These are phyloP conservation scores for Populus davidiana DNA, from an alignment of 345 rosid species.

Conservation along the genomic window DNA sequence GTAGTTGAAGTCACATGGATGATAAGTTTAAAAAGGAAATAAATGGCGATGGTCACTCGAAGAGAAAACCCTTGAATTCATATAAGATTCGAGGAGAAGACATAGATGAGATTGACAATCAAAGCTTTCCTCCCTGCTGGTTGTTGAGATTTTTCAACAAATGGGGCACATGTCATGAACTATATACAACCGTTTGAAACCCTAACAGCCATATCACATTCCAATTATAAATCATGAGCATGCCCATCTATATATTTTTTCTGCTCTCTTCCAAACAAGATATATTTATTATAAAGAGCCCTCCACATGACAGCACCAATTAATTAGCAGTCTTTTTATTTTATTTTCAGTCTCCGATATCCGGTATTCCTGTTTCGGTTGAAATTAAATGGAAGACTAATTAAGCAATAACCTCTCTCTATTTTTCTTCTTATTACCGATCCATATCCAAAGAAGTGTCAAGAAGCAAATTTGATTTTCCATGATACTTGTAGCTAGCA, in stretches of 20 bases:
- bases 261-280: too few species aligned
- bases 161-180: conserved; percentile 24
- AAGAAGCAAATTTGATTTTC: too few species aligned
- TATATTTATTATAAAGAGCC: too few species aligned
- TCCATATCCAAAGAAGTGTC: too few species aligned
- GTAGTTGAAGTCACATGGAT: not conserved
- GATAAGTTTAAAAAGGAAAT: not conserved
- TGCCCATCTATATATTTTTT: conserved; percentile 1
- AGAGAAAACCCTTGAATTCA: not conserved
- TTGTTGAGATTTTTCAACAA: conserved; percentile 23
- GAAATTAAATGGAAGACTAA: too few species aligned
- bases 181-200: conserved; percentile 11
- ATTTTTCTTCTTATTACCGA: too few species aligned
- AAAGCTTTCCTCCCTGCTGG: conserved; percentile 23
- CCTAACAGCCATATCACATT: not conserved
- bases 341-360: too few species aligned
- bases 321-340: too few species aligned
- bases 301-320: too few species aligned
- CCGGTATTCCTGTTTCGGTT: too few species aligned
- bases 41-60: not conserved
- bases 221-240: not conserved
- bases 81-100: not conserved
- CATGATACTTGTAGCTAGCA: too few species aligned
- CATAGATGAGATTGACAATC: conserved; percentile 14
- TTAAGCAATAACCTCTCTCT: too few species aligned